Evolutionary conservation across 106 monocot genomes (phyloP), one percentile per base, ranked within the genome.

Genomic region (Dioscorea dumetorum): DNA sequence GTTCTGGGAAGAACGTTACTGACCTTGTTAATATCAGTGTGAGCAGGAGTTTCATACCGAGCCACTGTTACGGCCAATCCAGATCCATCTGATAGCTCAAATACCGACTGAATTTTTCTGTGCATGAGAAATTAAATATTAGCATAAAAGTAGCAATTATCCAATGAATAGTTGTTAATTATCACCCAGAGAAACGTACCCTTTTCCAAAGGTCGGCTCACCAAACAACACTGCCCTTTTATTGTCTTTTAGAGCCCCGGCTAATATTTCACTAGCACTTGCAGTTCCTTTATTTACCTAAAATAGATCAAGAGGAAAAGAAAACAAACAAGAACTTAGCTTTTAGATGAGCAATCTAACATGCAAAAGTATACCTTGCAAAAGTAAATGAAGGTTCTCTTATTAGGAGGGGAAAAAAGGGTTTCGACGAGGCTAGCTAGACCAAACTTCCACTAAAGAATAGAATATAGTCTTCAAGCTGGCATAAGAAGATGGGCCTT

Each of bases 251-350:
- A 99, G 80, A 33, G 97, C 97, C 58, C 97, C 97, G 67, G 97
- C 97, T 67, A 99, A 70, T 57, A 99, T 99, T 71, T 99, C 97
- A 76, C 97, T 99, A 70, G 92, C 97, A 77, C 97, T 99, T 61
- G 97, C 97, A 70, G 97, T 99, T 78, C 97, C 97, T 79, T 76
- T 88, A 64, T 99, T 99, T 33, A 99, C 97, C 97, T 99, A 76
- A 32, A 62, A 72, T 34, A 59, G 22, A 4, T 48, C 24, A 58
- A 70, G 20, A 48, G 24, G 48, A 8, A 10, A 41, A 41, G 10
- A 41, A 41, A 41, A 41, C 41, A 41, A 41, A 6, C 6, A 41
- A 41, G 6, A 41, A 41, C 0, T 41, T 41, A 41, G 41, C 9
- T 41, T 41, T 6, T 41, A 41, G 41, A 41, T 41, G 41, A 8